phyloP scores from a whole-genome alignment of 495 filamentous ascomycete genomes.

The Aspergillus taichungensis region DNA sequence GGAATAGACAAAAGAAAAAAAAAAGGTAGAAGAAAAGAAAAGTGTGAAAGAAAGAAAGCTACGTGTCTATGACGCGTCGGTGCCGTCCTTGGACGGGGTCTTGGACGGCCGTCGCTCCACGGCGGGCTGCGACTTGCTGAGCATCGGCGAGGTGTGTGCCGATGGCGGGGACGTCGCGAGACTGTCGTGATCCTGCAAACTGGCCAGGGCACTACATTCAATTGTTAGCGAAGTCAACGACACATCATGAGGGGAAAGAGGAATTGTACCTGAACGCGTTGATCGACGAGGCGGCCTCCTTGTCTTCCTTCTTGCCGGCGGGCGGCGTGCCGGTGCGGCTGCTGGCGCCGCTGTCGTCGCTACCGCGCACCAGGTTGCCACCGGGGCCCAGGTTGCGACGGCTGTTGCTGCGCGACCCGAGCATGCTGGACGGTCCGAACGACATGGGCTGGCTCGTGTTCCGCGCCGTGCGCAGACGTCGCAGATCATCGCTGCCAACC shows the following conservation, averaged over 20 bases:
- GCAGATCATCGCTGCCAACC: slow-evolving; percentile 82
- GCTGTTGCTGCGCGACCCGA: slow-evolving; percentile 73
- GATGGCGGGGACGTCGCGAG: slow-evolving; percentile 52
- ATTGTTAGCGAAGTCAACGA: slow-evolving; percentile 14
- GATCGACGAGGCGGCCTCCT: slow-evolving; percentile 56
- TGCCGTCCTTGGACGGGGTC: slow-evolving; percentile 40
- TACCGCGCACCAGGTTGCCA: slow-evolving; percentile 56
- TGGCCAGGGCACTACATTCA: slow-evolving; percentile 45
- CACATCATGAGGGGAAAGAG: not conserved
- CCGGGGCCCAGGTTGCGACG: slow-evolving; percentile 66
- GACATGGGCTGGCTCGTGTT: slow-evolving; percentile 51
- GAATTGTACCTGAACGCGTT: slow-evolving; percentile 80
- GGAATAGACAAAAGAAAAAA: slow-evolving; percentile 14
- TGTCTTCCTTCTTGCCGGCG: slow-evolving; percentile 55
- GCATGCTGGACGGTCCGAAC: slow-evolving; percentile 72
- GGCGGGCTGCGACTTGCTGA: slow-evolving; percentile 45
- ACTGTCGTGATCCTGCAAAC: slow-evolving; percentile 47
- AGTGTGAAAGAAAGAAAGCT: slow-evolving; percentile 27
- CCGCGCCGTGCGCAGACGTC: slow-evolving; percentile 59
- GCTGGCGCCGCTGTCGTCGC: slow-evolving; percentile 72
- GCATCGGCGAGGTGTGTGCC: slow-evolving; percentile 47
- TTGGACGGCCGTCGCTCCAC: slow-evolving; percentile 39
- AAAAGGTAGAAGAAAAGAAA: slow-evolving; percentile 14
- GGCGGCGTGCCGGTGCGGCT: slow-evolving; percentile 86
- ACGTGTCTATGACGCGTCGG: slow-evolving; percentile 35